Evolutionary conservation across 257 asterid species (phyloP).

Genomic region (Nicotiana obtusifolia): DNA sequence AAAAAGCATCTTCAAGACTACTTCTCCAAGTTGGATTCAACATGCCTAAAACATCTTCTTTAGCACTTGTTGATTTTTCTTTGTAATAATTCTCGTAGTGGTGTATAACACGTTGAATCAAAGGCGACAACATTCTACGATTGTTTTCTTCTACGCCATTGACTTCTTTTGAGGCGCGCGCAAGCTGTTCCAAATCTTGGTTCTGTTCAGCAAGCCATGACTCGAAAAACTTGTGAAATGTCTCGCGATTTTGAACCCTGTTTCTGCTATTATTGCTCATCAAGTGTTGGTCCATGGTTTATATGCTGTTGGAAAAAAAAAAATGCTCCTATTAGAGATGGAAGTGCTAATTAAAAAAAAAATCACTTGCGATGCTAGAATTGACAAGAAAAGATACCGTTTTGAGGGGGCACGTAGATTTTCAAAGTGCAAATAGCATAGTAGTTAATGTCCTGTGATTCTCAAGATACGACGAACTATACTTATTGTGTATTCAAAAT

Average conservation of each 20-base stretch:
- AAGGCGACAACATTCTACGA: not conserved
- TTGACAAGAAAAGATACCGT: not conserved
- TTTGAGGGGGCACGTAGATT: not conserved
- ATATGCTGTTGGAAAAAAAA: not conserved
- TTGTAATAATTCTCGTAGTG: slow-evolving; percentile 62
- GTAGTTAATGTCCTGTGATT: too few relatives aligned
- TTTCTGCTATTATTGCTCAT: not conserved
- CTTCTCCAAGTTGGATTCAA: slow-evolving; percentile 57
- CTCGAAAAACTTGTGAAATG: slow-evolving; percentile 41
- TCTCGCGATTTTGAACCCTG: not conserved
- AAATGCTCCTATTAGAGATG: not conserved
- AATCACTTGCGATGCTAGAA: not conserved
- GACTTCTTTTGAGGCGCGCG: slow-evolving; percentile 19
- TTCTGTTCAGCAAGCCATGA: slow-evolving; percentile 43
- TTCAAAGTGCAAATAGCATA: too few relatives aligned
- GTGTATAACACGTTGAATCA: slow-evolving; percentile 26
- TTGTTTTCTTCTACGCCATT: not conserved
- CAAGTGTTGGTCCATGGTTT: not conserved
- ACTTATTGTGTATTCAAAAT: too few relatives aligned
- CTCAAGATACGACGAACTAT: too few relatives aligned
- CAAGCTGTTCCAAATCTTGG: slow-evolving; percentile 37
- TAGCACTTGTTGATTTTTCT: slow-evolving; percentile 33
- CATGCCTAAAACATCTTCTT: slow-evolving; percentile 30
- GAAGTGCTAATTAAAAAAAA: not conserved
- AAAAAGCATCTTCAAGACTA: slow-evolving; percentile 53